Evolutionary conservation across 2,329 filamentous ascomycete species (phyloP), one percentile per base, ranked within the genome.

Genomic region (Fusarium sp.): DNA sequence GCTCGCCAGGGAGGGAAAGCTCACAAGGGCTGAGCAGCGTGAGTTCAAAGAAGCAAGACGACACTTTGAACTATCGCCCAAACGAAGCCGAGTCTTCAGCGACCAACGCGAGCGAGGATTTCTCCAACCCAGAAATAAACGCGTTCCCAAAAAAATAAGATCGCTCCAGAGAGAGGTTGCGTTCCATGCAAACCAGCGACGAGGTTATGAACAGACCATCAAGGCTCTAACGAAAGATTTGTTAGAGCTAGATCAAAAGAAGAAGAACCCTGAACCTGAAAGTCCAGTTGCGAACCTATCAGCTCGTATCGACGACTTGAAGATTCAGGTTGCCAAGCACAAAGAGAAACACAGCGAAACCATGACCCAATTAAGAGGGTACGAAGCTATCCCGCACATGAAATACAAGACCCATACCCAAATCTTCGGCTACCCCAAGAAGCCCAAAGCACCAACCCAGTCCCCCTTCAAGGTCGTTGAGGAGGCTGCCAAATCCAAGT

Each of bases 31-130:
- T 51, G 79, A 81, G 62, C 60, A 62, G 22, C 71, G 71, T 27
- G 77, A 81, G 42, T 81, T 79, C 47, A 80, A 80, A 61, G 74
- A 75, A 57, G 79, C 79, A 44, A 73, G 76, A 60, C 65, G 76
- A 47, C 77, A 78, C 47, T 77, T 76, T 73, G 63, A 74, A 42
- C 71, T 80, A 27, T 78, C 74, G 10, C 78, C 78, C 18, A 45
- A 66, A 4, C 72, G 74, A 47, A 79, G 67, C 51, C 54, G 64
- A 16, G 58, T 72, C 12, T 74, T 78, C 25, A 56, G 71, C 6
- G 54, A 73, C 61, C 18, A 7, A 52, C 24, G 42, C 47, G 42
- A 40, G 13, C 9, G 25, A 27, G 32, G 24, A 13, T n/a, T 41
- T 37, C 34, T 37, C 34, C 34, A 18, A 12, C 14, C 18, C 10